These are phyloP conservation scores for Gynochthodes officinalis DNA, from an alignment of 257 asterid species.

Conservation along the genomic window DNA sequence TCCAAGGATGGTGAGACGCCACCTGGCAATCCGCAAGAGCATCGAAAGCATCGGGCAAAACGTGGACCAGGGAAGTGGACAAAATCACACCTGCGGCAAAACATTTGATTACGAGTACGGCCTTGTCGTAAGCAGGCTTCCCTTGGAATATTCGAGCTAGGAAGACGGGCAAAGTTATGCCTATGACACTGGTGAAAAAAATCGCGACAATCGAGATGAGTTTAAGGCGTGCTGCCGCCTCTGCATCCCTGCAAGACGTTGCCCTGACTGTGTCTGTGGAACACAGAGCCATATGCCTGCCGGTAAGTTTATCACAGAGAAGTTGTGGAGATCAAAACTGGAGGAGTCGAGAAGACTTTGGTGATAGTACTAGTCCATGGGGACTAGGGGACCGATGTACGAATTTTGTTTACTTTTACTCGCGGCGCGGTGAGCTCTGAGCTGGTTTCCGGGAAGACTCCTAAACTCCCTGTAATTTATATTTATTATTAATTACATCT, in stretches of 20 bases:
- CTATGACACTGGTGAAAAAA: constrained; percentile 33
- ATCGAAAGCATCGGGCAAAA: constrained; percentile 38
- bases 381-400: too few species aligned
- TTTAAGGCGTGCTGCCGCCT: constrained; percentile 30
- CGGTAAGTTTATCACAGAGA: background rate
- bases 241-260: constrained; percentile 27
- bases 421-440: background rate
- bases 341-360: background rate
- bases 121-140: constrained; percentile 37
- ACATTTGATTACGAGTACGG: constrained; percentile 34
- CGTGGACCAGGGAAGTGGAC: constrained; percentile 40
- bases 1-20: constrained; percentile 38
- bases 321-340: background rate
- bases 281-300: constrained; percentile 18
- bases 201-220: constrained; percentile 25
- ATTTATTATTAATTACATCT: too few species aligned
- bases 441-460: too few species aligned
- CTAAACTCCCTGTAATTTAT: too few species aligned
- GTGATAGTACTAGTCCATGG: too few species aligned
- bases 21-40: constrained; percentile 42
- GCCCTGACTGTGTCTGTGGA: constrained; percentile 29
- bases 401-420: too few species aligned
- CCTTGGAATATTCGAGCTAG: constrained; percentile 36
- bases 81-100: constrained; percentile 41
- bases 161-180: constrained; percentile 28